Evolutionary conservation across 2,329 filamentous ascomycete genomes (phyloP).

Genomic region (Cladosporium sphaerospermum): DNA sequence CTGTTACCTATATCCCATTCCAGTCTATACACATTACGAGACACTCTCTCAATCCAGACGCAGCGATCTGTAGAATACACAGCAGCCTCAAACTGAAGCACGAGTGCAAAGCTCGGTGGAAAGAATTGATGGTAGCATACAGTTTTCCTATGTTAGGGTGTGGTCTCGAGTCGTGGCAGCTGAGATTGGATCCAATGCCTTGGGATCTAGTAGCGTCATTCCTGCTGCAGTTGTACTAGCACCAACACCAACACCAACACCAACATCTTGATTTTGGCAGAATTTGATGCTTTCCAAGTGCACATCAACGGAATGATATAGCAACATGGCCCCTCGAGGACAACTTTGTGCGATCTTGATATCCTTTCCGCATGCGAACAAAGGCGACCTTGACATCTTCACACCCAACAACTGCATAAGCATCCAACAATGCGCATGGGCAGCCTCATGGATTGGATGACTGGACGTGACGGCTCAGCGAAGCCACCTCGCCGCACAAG

Average conservation of each 20-base stretch:
- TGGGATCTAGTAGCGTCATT: not conserved
- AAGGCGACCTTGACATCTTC: not conserved
- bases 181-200: too few species aligned
- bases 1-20: too few species aligned
- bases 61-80: too few species aligned
- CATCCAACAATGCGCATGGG: conserved; percentile 1
- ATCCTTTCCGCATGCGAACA: not conserved
- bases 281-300: not conserved
- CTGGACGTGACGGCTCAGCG: not conserved
- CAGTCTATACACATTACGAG: too few species aligned
- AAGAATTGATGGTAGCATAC: too few species aligned
- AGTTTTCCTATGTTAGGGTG: too few species aligned
- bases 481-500: not conserved
- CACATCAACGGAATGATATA: not conserved
- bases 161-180: too few species aligned
- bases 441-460: conserved; percentile 6
- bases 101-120: too few species aligned
- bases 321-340: not conserved
- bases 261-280: conserved; percentile 1
- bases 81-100: too few species aligned
- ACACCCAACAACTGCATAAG: not conserved
- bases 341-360: not conserved
- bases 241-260: not conserved
- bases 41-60: too few species aligned
- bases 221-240: not conserved